Evolutionary conservation across 768 basidiomycete species (phyloP).

Genomic region (Amylocystis lapponica): DNA sequence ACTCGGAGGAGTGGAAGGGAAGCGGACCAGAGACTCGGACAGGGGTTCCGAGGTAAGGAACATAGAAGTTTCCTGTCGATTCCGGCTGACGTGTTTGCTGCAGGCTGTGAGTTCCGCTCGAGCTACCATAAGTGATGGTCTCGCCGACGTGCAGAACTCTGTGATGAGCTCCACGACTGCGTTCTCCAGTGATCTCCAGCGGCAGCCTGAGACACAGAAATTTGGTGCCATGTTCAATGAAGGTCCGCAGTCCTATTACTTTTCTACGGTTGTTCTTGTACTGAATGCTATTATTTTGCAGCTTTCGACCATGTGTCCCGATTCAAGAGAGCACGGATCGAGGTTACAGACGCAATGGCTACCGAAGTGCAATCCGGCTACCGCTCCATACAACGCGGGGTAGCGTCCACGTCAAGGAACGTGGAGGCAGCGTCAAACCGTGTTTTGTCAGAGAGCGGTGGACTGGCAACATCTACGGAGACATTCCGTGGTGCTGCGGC

Average conservation of each 20-base stretch:
- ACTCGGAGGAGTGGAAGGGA: conserved; percentile 43
- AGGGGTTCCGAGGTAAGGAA: conserved; percentile 50
- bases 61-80: conserved; percentile 7
- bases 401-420: conserved; percentile 45
- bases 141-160: conserved; percentile 40
- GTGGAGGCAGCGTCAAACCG: conserved; percentile 37
- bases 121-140: conserved; percentile 33
- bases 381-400: conserved; percentile 41
- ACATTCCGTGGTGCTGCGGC: conserved; percentile 38
- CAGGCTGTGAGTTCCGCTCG: conserved; percentile 40
- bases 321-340: conserved; percentile 64
- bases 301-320: conserved; percentile 57
- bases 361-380: conserved; percentile 48
- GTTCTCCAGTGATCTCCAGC: conserved; percentile 48
- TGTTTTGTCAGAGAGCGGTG: conserved; percentile 45
- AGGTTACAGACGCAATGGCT: conserved; percentile 45
- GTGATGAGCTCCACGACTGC: conserved; percentile 41
- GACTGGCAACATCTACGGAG: conserved; percentile 34
- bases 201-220: conserved; percentile 38
- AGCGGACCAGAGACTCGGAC: conserved; percentile 51
- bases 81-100: not conserved
- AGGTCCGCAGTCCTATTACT: too few relatives aligned
- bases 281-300: too few relatives aligned
- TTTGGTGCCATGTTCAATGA: conserved; percentile 39
- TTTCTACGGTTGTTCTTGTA: not conserved